Base-by-base conservation (phyloP, 805 yeast species). In the Candida stauntonica region DNA sequence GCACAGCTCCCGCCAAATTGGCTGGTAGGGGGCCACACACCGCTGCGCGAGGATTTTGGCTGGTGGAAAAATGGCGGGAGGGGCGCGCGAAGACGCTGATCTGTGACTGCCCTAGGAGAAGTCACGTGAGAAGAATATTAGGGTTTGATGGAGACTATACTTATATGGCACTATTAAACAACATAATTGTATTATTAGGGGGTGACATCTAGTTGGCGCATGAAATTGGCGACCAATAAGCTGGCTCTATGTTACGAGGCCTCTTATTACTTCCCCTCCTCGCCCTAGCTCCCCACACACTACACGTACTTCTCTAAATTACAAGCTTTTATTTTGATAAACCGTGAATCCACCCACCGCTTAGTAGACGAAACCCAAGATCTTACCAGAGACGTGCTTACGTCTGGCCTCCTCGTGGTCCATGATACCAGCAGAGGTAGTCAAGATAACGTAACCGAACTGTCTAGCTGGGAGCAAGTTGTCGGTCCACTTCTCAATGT, bases 321-420 rank as follows among this genome's bases (percentile, higher is more conserved):
- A 45, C 49, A 45, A 36, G 40, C 39, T 36, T 41, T 40, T 38
- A 24, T 41, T 38, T 38, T 32, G 33, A 29, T 24, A 29, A 32
- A 17, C 31, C 33, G 20, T 21, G 38, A 38, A 23, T 28, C 29
- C 31, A 39, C 33, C 44, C 42, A 34, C 46, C 45, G 7, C 12
- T 35, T 85, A 89, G 85, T 89, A 89, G 56, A 89, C 96, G 79
- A 86, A 89, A 68, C 97, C 98, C 67, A 89, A 84, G 73, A 89
- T 85, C 82, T 89, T 89, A 73, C 98, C 98, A 60, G 96, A 87
- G 61, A 89, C 97, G 78, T 89, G 97, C 86, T 89, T 91, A 82
- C 97, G 85, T 83, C 95, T 86, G 66, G 98, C 98, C 79, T 89
- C 97, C 80, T 91, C 97, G 79, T 89, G 98, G 81, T 91, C 97